phyloP scores from a whole-genome alignment of 331 rosid genomes.

The Rosa hybrid region DNA sequence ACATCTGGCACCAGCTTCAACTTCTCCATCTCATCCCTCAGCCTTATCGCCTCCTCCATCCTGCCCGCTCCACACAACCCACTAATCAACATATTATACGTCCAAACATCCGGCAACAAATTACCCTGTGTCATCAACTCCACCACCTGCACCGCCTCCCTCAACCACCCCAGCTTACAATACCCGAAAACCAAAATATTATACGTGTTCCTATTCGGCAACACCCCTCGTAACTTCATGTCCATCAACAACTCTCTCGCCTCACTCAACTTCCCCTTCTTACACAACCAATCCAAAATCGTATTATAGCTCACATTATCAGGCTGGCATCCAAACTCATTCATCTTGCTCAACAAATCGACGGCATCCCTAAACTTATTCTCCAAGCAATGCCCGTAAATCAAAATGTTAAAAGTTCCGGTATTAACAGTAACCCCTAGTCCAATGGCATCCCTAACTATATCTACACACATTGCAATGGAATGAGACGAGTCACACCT shows the following conservation, averaged over 20 bases:
- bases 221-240: slow-evolving; percentile 58
- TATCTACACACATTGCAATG: slow-evolving; percentile 32
- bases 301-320: slow-evolving; percentile 80
- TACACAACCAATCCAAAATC: slow-evolving; percentile 58
- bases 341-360: slow-evolving; percentile 45
- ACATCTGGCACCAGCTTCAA: slow-evolving; percentile 63
- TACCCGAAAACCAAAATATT: slow-evolving; percentile 82
- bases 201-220: slow-evolving; percentile 58
- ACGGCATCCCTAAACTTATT: slow-evolving; percentile 51
- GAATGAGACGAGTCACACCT: slow-evolving; percentile 48
- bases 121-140: slow-evolving; percentile 58
- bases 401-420: slow-evolving; percentile 63
- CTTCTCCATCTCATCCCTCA: slow-evolving; percentile 69
- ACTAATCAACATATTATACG: slow-evolving; percentile 68
- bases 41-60: slow-evolving; percentile 65
- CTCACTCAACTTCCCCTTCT: slow-evolving; percentile 50
- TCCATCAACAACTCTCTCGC: slow-evolving; percentile 61
- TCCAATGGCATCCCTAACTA: slow-evolving; percentile 43
- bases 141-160: slow-evolving; percentile 68
- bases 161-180: slow-evolving; percentile 69
- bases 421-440: slow-evolving; percentile 51
- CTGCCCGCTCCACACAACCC: slow-evolving; percentile 70
- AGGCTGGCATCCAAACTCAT: slow-evolving; percentile 55
- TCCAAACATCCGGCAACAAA: slow-evolving; percentile 72
- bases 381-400: slow-evolving; percentile 60